These are phyloP conservation scores for Corymbia citriodora DNA, from an alignment of 441 rosid species.

Conservation along the genomic window DNA sequence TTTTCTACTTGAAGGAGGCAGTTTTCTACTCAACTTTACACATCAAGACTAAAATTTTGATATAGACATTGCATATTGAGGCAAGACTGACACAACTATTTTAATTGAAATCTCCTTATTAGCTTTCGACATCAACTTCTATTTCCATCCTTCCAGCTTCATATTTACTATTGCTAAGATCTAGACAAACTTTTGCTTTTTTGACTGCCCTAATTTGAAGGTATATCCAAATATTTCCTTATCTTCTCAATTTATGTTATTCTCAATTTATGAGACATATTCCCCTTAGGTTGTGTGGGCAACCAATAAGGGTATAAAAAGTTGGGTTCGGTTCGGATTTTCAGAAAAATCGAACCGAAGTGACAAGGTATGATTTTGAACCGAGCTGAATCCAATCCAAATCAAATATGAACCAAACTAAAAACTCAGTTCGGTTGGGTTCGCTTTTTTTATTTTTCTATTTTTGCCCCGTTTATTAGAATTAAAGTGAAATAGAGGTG, in stretches of 20 bases:
- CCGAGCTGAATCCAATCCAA: too few relatives aligned
- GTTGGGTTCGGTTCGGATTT: too few relatives aligned
- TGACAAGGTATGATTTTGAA: too few relatives aligned
- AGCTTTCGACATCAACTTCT: not conserved
- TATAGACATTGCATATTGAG: not conserved
- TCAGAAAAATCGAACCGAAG: too few relatives aligned
- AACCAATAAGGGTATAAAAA: too few relatives aligned
- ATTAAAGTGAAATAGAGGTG: too few relatives aligned
- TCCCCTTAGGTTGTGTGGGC: too few relatives aligned
- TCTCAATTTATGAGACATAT: not conserved
- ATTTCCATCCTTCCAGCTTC: not conserved
- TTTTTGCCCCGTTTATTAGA: too few relatives aligned
- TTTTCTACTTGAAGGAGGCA: not conserved
- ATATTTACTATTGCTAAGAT: not conserved
- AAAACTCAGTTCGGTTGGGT: too few relatives aligned
- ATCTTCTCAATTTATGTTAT: not conserved
- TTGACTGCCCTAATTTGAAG: not conserved
- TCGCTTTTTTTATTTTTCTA: too few relatives aligned
- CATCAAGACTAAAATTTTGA: not conserved
- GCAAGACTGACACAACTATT: accelerated
- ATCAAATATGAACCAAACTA: too few relatives aligned
- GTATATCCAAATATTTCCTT: not conserved
- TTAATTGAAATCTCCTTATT: not conserved
- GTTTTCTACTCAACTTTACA: not conserved
- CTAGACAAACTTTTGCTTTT: not conserved